These are phyloP conservation scores for Pichia sp. DNA, from an alignment of 1,139 yeast genomes.

Conservation along the genomic window DNA sequence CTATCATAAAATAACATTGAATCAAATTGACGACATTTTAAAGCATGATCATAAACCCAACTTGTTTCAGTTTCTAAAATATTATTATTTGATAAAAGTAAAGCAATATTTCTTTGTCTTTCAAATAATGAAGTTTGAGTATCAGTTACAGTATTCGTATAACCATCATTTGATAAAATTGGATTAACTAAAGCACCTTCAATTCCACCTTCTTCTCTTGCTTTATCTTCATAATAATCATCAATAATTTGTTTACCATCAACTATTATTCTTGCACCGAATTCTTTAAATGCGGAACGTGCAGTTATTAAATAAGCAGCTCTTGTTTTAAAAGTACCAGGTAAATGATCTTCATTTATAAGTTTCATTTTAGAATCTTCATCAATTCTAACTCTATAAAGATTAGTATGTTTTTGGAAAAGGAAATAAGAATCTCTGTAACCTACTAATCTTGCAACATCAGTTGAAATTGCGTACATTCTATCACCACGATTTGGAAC, in stretches of 20 bases:
- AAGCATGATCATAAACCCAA: conserved; percentile 85
- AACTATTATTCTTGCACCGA: conserved; percentile 78
- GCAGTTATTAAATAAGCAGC: conserved; percentile 89
- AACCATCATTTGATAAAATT: conserved; percentile 9
- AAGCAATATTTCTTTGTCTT: conserved; percentile 15
- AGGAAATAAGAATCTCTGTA: conserved; percentile 88
- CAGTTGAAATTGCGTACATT: conserved; percentile 86
- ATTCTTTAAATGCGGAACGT: conserved; percentile 80
- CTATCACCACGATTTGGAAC: conserved; percentile 67
- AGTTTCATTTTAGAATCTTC: conserved; percentile 79
- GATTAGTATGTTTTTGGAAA: conserved; percentile 72
- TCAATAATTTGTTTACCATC: conserved; percentile 80
- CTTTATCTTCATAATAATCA: conserved; percentile 80
- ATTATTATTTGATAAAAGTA: conserved; percentile 6
- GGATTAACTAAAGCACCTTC: conserved; percentile 47
- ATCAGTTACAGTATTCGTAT: not conserved
- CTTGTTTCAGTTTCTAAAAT: conserved; percentile 22
- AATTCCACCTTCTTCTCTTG: conserved; percentile 65
- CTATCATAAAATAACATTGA: conserved; percentile 56
- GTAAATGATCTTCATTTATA: conserved; percentile 75
- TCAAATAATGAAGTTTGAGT: conserved; percentile 10
- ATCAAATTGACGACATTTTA: conserved; percentile 67
- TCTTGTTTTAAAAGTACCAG: conserved; percentile 87
- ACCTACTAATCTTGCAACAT: conserved; percentile 92
- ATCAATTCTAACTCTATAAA: conserved; percentile 68